Conservation (phyloP, 2,329 filamentous ascomycete species). For the Colletotrichum siamense region DNA sequence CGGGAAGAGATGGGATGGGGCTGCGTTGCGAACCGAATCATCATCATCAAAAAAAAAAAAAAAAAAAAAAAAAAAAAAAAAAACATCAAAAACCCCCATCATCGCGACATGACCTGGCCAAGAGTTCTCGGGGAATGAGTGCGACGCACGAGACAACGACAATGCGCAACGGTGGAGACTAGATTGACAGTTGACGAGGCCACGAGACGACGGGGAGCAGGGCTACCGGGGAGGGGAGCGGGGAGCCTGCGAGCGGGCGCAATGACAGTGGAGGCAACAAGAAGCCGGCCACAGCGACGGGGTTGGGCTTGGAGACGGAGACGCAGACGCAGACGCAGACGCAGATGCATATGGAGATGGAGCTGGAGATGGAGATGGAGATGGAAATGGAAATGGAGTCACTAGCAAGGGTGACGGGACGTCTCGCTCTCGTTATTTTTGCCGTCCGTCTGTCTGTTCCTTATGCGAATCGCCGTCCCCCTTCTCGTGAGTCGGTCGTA, state of each 20-base stretch:
- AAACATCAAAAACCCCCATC: not conserved
- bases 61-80: not conserved
- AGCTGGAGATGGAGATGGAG: not conserved
- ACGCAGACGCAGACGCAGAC: not conserved
- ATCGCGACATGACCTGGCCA: conserved; percentile 3
- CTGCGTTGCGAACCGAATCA: not conserved
- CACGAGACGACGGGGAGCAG: not conserved
- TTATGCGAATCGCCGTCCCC: not conserved
- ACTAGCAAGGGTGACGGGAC: not conserved
- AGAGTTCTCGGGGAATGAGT: conserved; percentile 4
- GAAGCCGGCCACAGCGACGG: not conserved
- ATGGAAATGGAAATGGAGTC: not conserved
- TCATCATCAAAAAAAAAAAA: too few relatives aligned
- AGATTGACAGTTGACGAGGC: not conserved
- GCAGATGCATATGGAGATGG: not conserved
- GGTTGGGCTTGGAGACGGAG: not conserved
- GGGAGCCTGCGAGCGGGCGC: conserved; percentile 9
- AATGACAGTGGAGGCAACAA: not conserved
- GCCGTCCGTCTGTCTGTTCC: not conserved
- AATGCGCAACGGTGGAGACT: not conserved
- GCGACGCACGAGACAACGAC: not conserved
- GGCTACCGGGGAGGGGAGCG: not conserved
- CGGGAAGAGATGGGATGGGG: not conserved
- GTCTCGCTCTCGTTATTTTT: not conserved
- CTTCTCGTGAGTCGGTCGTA: too few relatives aligned